These are phyloP conservation scores for Serendipita sp. DNA, from an alignment of 768 basidiomycete species.

Conservation along the genomic window DNA sequence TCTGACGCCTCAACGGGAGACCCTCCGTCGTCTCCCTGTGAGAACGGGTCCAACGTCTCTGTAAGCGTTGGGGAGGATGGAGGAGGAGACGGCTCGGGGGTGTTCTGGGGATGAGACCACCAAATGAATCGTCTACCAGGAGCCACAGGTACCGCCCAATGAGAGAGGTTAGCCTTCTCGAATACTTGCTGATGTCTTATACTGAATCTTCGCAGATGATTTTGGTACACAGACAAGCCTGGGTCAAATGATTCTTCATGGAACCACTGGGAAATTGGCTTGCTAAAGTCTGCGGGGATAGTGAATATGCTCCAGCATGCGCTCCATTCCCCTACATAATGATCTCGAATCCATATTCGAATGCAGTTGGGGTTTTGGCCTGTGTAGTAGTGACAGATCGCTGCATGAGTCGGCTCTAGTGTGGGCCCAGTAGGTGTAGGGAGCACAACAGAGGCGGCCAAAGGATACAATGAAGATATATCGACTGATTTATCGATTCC, in stretches of 20 bases:
- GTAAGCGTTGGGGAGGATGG: too few species aligned
- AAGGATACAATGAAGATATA: not conserved
- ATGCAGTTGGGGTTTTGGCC: not conserved
- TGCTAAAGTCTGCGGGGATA: not conserved
- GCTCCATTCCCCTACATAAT: not conserved
- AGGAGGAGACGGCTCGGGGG: too few species aligned
- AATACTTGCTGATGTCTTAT: not conserved
- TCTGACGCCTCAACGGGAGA: too few species aligned
- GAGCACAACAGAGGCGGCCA: not conserved
- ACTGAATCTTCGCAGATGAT: not conserved
- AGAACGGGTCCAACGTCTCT: too few species aligned
- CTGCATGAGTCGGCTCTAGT: not conserved
- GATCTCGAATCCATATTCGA: not conserved
- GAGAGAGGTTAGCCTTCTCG: not conserved
- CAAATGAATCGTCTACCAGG: slow-evolving; percentile 1
- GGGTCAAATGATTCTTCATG: not conserved
- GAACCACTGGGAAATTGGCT: not conserved
- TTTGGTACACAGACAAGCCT: not conserved
- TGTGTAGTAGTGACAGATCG: not conserved
- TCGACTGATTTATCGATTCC: not conserved
- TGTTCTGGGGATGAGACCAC: not conserved
- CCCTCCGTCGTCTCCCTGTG: too few species aligned
- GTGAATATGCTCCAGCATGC: not conserved
- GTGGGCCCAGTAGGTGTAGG: not conserved
- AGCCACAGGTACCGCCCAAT: not conserved